Base-by-base conservation (phyloP, 768 basidiomycete genomes). In the Boletus rubescentipes region DNA sequence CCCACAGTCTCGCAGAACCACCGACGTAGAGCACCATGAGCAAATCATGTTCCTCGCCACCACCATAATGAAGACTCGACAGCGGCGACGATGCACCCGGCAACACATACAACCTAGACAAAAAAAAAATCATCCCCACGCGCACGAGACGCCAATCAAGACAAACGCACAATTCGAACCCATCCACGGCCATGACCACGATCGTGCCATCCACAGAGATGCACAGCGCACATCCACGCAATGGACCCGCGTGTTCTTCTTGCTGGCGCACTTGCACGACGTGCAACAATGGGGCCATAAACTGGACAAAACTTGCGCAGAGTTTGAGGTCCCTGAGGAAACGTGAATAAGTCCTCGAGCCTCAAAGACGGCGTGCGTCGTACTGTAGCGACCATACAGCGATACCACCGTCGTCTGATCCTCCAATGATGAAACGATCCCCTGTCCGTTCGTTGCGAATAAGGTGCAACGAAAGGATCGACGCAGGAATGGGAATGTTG, bases 1-100 rank as follows among this genome's bases (percentile, higher is more conserved):
- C 91, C 93, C 97, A 99, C 2, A 95, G 71, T 38, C 97, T 77
- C 1, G 89, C 91, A 49, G 86, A 82, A 2, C 81, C 84, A 56
- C 90, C 85, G 3, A 75, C 75, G 68, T 98, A 98, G 2, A 88
- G 69, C 7, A 95, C 72, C 47, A 97, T 65, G 29, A 97, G 68
- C 53, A 91, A 86, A 49, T 87, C 80, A n/a, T 66, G 66, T 15
- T 66, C 68, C 40, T 65, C 65, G 30, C 70, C 68, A 15, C 79
- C 84, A 11, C 82, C 77, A 9, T 91, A 68, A 62, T 83, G 91
- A 15, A 96, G 68, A 41, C 77, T 69, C 34, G 73, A 71, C 18
- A 98, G 74, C 0, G 85, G 82, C 0, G 84, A 80, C n/a, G 81
- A 78, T 1, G 92, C 80, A 8, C 91, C 93, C 7, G 96, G 96